Evolutionary conservation across 139 green algal species (phyloP).

Genomic region (Pseudopediastrum boryanum): DNA sequence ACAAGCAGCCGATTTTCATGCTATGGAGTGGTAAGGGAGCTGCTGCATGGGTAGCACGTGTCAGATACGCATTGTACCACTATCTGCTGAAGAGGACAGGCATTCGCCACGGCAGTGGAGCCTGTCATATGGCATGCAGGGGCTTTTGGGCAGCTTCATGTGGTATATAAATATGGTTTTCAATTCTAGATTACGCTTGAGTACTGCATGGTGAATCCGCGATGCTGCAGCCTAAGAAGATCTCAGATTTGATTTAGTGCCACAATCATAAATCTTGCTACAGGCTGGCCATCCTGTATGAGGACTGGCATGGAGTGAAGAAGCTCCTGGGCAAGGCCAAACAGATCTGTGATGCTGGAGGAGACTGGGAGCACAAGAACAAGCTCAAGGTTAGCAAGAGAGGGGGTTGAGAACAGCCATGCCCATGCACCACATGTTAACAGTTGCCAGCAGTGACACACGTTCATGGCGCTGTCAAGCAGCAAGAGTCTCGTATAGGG

Average conservation of each 20-base stretch:
- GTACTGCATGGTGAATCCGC: no score
- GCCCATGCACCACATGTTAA: no score
- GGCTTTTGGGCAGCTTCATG: no score
- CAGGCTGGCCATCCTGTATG: slow-evolving; percentile 83
- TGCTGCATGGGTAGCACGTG: not conserved
- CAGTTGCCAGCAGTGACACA: not conserved
- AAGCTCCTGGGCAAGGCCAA: slow-evolving; percentile 65
- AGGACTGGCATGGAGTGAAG: slow-evolving; percentile 82
- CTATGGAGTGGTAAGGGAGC: not conserved
- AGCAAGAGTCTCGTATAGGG: no score
- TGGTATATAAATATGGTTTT: no score
- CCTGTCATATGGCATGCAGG: no score
- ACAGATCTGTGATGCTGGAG: slow-evolving; percentile 85
- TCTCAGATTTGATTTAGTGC: no score
- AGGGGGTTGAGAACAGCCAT: no score
- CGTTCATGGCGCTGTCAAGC: no score
- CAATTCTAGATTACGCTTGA: no score
- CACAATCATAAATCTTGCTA: not conserved
- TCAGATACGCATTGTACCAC: not conserved
- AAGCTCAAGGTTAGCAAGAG: slow-evolving; percentile 93
- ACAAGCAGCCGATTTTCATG: not conserved
- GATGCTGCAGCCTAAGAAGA: no score
- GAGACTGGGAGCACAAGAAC: slow-evolving; percentile 99
- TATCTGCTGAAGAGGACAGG: not conserved
- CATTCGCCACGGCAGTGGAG: not conserved